These are phyloP conservation scores for Pleurotus djamor DNA, from an alignment of 768 basidiomycete genomes.

Conservation along the genomic window DNA sequence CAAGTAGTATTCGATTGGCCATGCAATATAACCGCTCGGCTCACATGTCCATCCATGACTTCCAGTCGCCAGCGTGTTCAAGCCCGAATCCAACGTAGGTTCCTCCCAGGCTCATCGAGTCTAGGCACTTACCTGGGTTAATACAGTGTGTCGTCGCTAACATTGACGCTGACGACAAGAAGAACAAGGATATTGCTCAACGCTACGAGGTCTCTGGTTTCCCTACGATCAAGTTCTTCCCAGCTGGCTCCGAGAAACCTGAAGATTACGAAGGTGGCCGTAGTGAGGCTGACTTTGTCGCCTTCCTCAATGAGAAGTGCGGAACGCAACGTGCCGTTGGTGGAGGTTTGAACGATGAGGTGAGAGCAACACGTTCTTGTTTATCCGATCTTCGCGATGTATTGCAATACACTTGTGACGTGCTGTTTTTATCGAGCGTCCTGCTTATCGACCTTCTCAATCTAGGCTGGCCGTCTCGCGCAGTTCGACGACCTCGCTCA, in stretches of 20 bases:
- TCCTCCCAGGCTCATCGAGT: background rate
- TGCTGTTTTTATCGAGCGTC: background rate
- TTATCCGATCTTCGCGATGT: background rate
- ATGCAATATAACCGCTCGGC: background rate
- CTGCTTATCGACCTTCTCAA: constrained; percentile 8
- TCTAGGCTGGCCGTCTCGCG: constrained; percentile 77
- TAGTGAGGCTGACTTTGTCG: constrained; percentile 71
- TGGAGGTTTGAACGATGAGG: constrained; percentile 75
- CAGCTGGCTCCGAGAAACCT: constrained; percentile 58
- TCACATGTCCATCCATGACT: no score
- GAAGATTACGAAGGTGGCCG: constrained; percentile 71
- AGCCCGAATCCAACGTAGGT: constrained; percentile 69
- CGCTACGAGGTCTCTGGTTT: constrained; percentile 77
- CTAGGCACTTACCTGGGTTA: background rate
- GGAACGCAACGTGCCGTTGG: constrained; percentile 82
- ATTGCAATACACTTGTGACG: background rate
- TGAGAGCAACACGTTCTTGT: constrained; percentile 27
- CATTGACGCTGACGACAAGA: constrained; percentile 83
- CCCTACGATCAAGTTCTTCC: constrained; percentile 97
- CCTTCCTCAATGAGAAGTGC: constrained; percentile 83
- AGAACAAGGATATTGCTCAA: constrained; percentile 67
- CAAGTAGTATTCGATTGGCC: constrained; percentile 18
- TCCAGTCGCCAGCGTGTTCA: constrained; percentile 76
- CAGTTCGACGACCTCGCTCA: constrained; percentile 78
- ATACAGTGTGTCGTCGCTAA: constrained; percentile 83